Evolutionary conservation across 2,329 filamentous ascomycete species (phyloP).

Genomic region (Botrytis cinerea): DNA sequence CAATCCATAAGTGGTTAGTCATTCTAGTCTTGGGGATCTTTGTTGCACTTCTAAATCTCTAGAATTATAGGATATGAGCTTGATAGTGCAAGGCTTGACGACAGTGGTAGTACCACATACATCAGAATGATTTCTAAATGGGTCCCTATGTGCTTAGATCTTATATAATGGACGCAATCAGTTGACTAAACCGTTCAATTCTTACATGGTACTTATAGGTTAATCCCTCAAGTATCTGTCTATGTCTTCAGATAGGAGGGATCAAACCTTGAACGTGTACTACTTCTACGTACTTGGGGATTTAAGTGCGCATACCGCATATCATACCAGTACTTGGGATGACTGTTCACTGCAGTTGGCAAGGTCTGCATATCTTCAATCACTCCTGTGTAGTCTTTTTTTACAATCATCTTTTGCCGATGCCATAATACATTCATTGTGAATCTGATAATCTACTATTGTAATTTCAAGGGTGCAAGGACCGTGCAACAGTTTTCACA

Average conservation of each 20-base stretch:
- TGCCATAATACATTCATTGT: background rate
- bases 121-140: background rate
- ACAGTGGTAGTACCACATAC: background rate
- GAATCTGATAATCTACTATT: background rate
- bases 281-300: background rate
- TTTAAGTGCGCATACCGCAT: background rate
- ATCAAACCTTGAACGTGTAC: background rate
- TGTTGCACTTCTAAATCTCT: background rate
- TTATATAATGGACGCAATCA: background rate
- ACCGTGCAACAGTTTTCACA: background rate
- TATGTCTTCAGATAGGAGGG: background rate
- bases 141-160: background rate
- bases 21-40: background rate
- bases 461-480: background rate
- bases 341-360: background rate
- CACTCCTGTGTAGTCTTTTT: background rate
- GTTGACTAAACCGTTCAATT: background rate
- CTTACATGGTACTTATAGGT: background rate
- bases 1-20: background rate
- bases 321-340: background rate
- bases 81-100: background rate
- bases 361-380: background rate
- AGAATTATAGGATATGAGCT: background rate
- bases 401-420: background rate
- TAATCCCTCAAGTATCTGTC: background rate